Percentiles rank a stretch among this genome's conserved stretches.
Conservation (phyloP, 257 asterid genomes). For the Echites panduratus region DNA sequence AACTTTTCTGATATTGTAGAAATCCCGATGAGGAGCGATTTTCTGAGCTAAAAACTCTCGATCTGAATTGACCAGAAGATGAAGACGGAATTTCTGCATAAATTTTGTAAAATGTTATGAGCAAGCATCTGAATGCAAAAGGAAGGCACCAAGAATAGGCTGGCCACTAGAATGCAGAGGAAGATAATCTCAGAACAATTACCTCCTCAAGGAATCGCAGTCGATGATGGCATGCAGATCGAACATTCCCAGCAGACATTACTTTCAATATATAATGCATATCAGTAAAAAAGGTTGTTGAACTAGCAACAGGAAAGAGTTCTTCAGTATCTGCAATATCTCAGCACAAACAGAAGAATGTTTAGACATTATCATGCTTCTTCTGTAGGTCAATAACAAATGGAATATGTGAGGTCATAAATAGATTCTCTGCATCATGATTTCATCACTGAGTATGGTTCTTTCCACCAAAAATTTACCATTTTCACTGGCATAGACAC, state of each 20-base stretch:
- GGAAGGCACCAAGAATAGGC: not conserved
- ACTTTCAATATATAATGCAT: constrained; percentile 91
- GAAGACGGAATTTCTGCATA: constrained; percentile 91
- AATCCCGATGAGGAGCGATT: constrained; percentile 98
- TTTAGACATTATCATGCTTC: not conserved
- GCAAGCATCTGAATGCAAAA: constrained; percentile 9
- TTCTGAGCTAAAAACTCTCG: constrained; percentile 95
- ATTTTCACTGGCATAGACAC: constrained; percentile 73
- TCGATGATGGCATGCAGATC: constrained; percentile 89
- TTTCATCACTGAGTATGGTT: not conserved
- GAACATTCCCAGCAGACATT: constrained; percentile 86
- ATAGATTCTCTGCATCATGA: not conserved
- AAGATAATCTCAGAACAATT: constrained; percentile 1
- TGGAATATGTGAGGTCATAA: constrained; percentile 7
- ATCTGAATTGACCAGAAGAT: constrained; percentile 97
- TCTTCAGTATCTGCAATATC: constrained; percentile 56
- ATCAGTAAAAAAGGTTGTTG: constrained; percentile 90
- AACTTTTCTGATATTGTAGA: constrained; percentile 92
- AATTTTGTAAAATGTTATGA: constrained; percentile 17
- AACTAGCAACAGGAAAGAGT: constrained; percentile 87
- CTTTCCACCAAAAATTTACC: constrained; percentile 39
- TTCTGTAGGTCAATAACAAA: not conserved
- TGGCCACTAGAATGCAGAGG: not conserved
- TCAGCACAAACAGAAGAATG: constrained; percentile 5
- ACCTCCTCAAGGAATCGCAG: constrained; percentile 26